Base-by-base conservation (phyloP, 139 green algal species). In the Ettlia oleoabundans region DNA sequence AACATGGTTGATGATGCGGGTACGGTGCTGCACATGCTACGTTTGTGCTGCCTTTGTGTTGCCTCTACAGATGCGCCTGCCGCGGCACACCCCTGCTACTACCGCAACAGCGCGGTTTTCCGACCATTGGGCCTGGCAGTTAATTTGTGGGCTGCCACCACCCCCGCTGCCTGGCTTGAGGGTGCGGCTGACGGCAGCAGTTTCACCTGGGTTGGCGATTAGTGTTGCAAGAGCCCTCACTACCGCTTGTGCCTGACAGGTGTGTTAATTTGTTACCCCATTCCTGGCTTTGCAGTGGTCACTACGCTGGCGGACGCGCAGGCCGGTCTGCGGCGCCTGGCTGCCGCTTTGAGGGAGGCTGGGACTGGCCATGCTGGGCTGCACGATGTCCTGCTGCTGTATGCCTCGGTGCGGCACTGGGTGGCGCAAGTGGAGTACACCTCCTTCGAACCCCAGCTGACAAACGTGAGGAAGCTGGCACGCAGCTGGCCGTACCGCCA, bases 361-460 rank as follows among this genome's bases (percentile, higher is more conserved):
- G 82, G 73, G 30, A 28, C 65, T 21, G 37, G 43, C 26, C 82
- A 86, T 32, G 71, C 71, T 24, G 82, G 40, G 5, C 55, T 86
- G 61, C 42, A 84, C 41, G 82, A 86, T 51, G 55, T 78, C n/a
- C 61, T 86, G 42, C 30, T 75, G 33, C 38, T 86, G n/a, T 83
- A 86, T 35, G 58, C 82, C 40, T 52, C 52, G 21, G 78, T 75
- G 38, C 35, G 47, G 47, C 52, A 64, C 33, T 86, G 66, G 52
- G 43, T 86, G 18, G 68, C 19, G 19, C 7, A 38, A n/a, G 64
- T 41, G 0, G 82, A 86, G 22, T 79, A 42, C 33, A 21, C 35
- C 8, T 4, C 64, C 58, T 86, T 86, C 28, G 47, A 26, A 3
- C 51, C 74, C 2, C 2, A 32, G 43, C 61, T 86, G 43, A 41